Base-by-base conservation (phyloP, 2,329 filamentous ascomycete genomes). In the Aspergillus novofumigatus region DNA sequence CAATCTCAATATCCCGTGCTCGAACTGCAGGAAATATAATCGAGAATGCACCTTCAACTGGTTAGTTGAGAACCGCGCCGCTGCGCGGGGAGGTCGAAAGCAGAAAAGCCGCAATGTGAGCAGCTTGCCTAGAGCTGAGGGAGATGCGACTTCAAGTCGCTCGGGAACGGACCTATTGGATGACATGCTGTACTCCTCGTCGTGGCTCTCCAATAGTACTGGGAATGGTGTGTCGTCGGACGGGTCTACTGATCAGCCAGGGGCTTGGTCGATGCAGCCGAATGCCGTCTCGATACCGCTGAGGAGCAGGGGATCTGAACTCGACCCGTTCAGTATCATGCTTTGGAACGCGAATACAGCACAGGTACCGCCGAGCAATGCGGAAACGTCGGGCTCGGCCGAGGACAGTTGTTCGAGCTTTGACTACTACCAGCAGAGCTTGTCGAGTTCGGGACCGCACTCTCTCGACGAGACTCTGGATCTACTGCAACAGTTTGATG, bases 31-130 rank as follows among this genome's bases (percentile, higher is more conserved):
- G 44, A 75, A 75, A 65, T 78, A 74, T 47, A 76, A 75, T 48
- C 78, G 78, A 57, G 69, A 64, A 14, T 79, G 77, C 58, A 78
- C 77, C 0, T 77, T 78, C 57, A 72, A 78, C 52, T 79, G 76
- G 75, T 67, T 78, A 28, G 68, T 70, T 10, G 72, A 69, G 62
- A 58, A 66, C 52, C 62, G 32, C 9, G 4, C 21, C 52, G 57
- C 42, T 11, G 58, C 58, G 17, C 42, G 59, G 3, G 51, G 32
- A n/a, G 49, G 49, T 32, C 44, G 26, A 42, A 49, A 52, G 9
- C 57, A 55, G 26, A 59, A 51, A 45, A 28, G 20, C n/a, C 58
- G 50, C n/a, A 17, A 44, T 1, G 44, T 17, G 17, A 10, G 42
- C 5, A 2, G 8, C 8, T 14, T 14, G 8, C 1, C 58, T 7